phyloP scores from a whole-genome alignment of 2,329 filamentous ascomycete species.

The Penicillium sp. region DNA sequence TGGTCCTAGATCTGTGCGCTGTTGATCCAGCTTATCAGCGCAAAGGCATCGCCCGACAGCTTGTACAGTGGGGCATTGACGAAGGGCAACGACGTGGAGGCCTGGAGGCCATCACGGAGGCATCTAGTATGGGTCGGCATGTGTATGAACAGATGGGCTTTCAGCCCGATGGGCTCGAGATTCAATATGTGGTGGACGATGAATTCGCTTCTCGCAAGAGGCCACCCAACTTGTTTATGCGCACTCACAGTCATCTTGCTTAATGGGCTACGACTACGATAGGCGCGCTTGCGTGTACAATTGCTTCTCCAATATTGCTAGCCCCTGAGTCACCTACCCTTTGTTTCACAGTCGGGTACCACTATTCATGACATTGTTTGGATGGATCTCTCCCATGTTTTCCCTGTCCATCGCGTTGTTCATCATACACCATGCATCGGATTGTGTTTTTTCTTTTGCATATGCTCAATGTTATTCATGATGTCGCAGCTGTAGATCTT shows the following conservation, averaged over 20 bases:
- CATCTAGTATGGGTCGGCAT: conserved; percentile 50
- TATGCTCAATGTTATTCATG: too few species aligned
- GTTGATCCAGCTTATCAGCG: conserved; percentile 57
- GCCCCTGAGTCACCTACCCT: too few species aligned
- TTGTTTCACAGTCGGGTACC: too few species aligned
- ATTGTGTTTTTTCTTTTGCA: too few species aligned
- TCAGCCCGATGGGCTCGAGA: conserved; percentile 41
- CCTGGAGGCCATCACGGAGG: conserved; percentile 50
- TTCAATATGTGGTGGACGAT: conserved; percentile 47
- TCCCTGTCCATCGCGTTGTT: too few species aligned
- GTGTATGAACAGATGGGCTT: conserved; percentile 52
- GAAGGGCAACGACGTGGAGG: conserved; percentile 38
- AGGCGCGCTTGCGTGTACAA: too few species aligned
- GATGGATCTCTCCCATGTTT: too few species aligned
- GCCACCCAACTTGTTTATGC: conserved; percentile 52
- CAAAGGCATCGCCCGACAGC: conserved; percentile 43
- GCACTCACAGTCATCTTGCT: conserved; percentile 29
- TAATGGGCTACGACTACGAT: too few species aligned
- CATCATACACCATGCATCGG: too few species aligned
- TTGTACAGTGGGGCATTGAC: conserved; percentile 50
- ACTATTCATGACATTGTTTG: too few species aligned
- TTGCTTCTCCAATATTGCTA: too few species aligned
- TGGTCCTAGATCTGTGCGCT: conserved; percentile 53
- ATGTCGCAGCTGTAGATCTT: too few species aligned
- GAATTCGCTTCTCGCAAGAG: conserved; percentile 37